phyloP scores from a whole-genome alignment of 768 basidiomycete species.

The Xerocomellus intermedius region DNA sequence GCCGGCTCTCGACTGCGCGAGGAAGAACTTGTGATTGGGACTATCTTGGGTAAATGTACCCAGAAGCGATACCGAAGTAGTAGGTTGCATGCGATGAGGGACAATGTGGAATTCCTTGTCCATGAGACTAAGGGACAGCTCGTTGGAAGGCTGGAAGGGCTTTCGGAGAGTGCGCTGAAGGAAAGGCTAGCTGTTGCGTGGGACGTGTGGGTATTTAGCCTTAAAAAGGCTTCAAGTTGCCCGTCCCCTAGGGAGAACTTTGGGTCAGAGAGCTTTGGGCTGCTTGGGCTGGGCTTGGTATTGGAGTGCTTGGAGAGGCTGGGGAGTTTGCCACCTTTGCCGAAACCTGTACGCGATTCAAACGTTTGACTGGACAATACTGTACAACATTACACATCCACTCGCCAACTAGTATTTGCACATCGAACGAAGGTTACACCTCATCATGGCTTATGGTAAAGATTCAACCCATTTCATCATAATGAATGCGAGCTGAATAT shows the following conservation, averaged over 20 bases:
- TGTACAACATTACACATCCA: neutral
- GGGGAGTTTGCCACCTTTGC: conserved; percentile 28
- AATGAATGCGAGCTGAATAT: conserved; percentile 3
- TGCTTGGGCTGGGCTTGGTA: conserved; percentile 59
- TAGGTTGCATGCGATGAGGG: conserved; percentile 60
- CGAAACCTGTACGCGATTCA: neutral
- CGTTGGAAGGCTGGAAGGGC: conserved; percentile 29
- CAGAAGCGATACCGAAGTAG: conserved; percentile 60
- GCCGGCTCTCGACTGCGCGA: conserved; percentile 59
- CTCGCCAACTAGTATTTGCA: neutral
- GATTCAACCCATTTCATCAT: neutral
- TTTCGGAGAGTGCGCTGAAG: conserved; percentile 31
- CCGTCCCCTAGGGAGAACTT: conserved; percentile 33
- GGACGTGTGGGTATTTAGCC: conserved; percentile 62
- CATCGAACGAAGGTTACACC: neutral
- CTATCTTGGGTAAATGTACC: conserved; percentile 68
- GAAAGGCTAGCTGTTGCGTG: conserved; percentile 53
- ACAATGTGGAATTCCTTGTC: conserved; percentile 54
- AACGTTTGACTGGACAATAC: neutral
- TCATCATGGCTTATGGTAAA: conserved; percentile 22
- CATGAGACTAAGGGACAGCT: conserved; percentile 44
- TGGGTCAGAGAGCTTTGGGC: conserved; percentile 64
- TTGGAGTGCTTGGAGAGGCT: conserved; percentile 56
- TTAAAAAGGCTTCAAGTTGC: conserved; percentile 29
- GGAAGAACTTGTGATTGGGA: conserved; percentile 72